Conservation (phyloP, 345 rosid species). For the Corchorus capsularis region DNA sequence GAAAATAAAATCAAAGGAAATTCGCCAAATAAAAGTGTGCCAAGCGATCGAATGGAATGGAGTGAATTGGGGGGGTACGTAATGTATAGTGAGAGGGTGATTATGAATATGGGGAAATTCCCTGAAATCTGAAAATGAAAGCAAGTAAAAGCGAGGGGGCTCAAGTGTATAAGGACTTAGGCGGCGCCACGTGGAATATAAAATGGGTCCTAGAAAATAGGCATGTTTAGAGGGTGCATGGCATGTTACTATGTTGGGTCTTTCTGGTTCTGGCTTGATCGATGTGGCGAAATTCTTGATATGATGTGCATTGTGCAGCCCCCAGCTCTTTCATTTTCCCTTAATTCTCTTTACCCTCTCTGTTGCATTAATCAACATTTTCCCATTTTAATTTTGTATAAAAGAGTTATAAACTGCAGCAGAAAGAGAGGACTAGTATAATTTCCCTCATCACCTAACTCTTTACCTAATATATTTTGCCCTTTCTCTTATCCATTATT, state of each 20-base stretch:
- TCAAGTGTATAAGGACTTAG: conserved; percentile 21
- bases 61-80: not conserved
- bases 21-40: not conserved
- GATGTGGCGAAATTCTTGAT: conserved; percentile 46
- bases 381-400: not conserved
- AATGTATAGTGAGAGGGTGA: not conserved
- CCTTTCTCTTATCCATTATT: too few relatives aligned
- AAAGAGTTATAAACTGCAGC: not conserved
- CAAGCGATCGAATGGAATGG: conserved; percentile 7
- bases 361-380: not conserved
- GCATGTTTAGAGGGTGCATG: conserved; percentile 37
- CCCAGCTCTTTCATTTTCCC: not conserved
- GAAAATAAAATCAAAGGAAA: not conserved
- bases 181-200: conserved; percentile 40
- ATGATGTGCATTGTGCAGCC: not conserved
- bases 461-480: too few relatives aligned
- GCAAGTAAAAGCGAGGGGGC: conserved; percentile 16
- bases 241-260: conserved; percentile 49
- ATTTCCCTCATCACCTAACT: too few relatives aligned
- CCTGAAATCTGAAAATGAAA: not conserved
- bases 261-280: conserved; percentile 49
- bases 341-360: not conserved
- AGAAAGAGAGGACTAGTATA: not conserved
- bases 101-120: not conserved
- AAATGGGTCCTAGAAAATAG: conserved; percentile 36